Percentiles rank a stretch among this genome's conserved stretches.
These are phyloP conservation scores for Lepiota subincarnata DNA, from an alignment of 768 basidiomycete genomes.

Conservation along the genomic window DNA sequence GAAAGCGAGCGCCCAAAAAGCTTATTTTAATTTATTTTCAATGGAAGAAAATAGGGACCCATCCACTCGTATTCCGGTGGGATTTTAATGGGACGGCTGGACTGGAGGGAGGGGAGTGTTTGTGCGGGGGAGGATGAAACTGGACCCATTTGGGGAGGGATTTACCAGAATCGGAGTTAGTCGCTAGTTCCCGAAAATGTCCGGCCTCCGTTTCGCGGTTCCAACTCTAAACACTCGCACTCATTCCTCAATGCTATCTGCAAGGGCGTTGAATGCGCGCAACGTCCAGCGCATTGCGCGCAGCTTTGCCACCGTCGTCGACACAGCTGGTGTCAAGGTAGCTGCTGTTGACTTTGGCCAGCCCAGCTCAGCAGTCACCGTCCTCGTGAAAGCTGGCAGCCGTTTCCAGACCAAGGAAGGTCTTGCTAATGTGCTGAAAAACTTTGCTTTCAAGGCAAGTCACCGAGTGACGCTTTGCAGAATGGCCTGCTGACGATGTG, in stretches of 20 bases:
- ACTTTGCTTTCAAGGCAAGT: slow-evolving; percentile 97
- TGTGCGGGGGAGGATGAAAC: not conserved
- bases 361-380: slow-evolving; percentile 80
- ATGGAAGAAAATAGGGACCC: not conserved
- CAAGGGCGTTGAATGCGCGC: slow-evolving; percentile 55
- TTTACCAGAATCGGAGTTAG: slow-evolving; percentile 9
- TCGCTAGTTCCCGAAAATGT: slow-evolving; percentile 13
- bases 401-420: slow-evolving; percentile 87
- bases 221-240: slow-evolving; percentile 13
- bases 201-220: not conserved
- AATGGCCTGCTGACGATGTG: not conserved
- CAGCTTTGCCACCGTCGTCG: slow-evolving; percentile 80
- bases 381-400: slow-evolving; percentile 90
- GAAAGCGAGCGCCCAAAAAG: too few species aligned
- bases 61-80: too few species aligned
- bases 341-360: slow-evolving; percentile 80
- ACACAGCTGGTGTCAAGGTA: slow-evolving; percentile 79
- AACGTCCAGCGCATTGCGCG: slow-evolving; percentile 51
- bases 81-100: too few species aligned
- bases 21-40: not conserved
- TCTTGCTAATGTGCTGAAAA: slow-evolving; percentile 91
- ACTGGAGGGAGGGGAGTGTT: too few species aligned
- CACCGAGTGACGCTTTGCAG: not conserved
- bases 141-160: slow-evolving; percentile 1
- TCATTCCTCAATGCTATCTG: slow-evolving; percentile 52